Evolutionary conservation across 768 basidiomycete species (phyloP), one percentile per base, ranked within the genome.

Genomic region (Naganishia vishniacii): DNA sequence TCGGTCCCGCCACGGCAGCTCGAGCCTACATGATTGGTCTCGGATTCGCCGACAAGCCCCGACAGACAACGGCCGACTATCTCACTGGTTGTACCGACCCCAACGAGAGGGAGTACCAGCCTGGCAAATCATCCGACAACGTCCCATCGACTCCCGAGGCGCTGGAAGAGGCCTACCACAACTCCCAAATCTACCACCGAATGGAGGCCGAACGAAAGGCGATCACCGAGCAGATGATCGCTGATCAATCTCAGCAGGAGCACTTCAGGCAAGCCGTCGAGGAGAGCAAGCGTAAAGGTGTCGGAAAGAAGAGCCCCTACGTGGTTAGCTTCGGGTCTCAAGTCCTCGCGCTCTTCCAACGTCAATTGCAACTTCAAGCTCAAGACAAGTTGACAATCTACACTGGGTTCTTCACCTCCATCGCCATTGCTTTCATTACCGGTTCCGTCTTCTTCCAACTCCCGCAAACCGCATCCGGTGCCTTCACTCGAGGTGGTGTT

Each of bases 11-110:
- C 1, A 77, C 81, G 48, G 77, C 82, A 64, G 89, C 88, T 0
- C 80, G 83, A 56, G 79, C 83, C 65, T 88, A 89, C 74, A 88
- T 91, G 80, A 83, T 86, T 63, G 81, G 84, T 66, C 82, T 88
- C 81, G 84, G 85, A 18, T 89, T 85, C 76, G 69, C 73, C 66
- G 66, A 87, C 20, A 83, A 88, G 26, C 86, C 88, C 61, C 85
- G 89, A 41, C 90, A 92, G 76, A 89, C 85, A 68, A 88, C 88
- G 15, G 84, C 89, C 11, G 90, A 92, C 73, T 92, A 88, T 75
- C 82, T 92, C 23, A 88, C 88, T 23, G 75, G 78, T 20, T 79
- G 79, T 65, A 80, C 79, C 45, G 75, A 76, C 61, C 53, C 68
- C 46, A 74, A 76, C 68, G 75, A 76, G 65, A 41, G 63, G 37